phyloP scores from a whole-genome alignment of 148 eudicot genomes.

The Chenopodium quinoa region DNA sequence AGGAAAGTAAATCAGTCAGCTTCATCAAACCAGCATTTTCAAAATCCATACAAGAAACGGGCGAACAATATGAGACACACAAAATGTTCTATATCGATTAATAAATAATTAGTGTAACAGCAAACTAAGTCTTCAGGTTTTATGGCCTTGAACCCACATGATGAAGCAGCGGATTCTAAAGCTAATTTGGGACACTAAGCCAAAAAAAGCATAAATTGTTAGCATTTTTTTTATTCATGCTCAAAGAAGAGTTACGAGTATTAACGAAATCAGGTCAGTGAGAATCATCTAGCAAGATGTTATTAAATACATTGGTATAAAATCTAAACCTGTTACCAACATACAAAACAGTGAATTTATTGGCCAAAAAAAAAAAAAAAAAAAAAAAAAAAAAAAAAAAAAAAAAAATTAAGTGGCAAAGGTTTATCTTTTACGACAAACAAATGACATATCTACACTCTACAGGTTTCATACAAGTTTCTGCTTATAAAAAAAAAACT shows the following conservation, averaged over 20 bases:
- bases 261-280: background rate
- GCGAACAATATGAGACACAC: background rate
- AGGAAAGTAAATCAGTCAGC: background rate
- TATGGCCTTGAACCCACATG: background rate
- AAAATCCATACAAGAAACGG: too few relatives aligned
- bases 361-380: too few relatives aligned
- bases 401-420: too few relatives aligned
- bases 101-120: background rate
- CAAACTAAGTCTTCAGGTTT: background rate
- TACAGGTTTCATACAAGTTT: too few relatives aligned
- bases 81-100: background rate
- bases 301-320: background rate
- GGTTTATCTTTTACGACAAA: too few relatives aligned
- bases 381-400: too few relatives aligned
- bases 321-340: too few relatives aligned
- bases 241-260: background rate
- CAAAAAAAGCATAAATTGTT: background rate
- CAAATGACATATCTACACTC: too few relatives aligned
- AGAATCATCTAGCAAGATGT: background rate
- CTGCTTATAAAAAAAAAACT: too few relatives aligned
- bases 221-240: background rate
- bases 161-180: background rate
- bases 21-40: constrained; percentile 1
- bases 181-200: background rate
- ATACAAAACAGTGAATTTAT: too few relatives aligned